Base-by-base conservation (phyloP, 257 asterid species). In the Rauvolfia tetraphylla region DNA sequence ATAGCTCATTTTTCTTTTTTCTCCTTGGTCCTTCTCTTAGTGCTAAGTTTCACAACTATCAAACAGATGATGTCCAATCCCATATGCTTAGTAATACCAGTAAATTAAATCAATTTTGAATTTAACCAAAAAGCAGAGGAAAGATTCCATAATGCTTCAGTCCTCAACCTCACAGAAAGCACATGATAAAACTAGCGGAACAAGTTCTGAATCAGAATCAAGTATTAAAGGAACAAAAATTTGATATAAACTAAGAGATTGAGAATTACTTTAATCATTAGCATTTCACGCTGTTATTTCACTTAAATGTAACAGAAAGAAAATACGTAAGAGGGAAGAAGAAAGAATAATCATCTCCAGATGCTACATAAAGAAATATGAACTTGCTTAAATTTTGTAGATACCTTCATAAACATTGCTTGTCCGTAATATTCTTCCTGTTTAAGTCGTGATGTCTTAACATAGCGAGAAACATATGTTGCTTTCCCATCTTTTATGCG, bases 401-500 rank as follows among this genome's bases (percentile, higher is more conserved):
- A 31, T 62, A 90, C 99, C 99, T 91, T 95, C 96, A 92, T 84
- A 81, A 95, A 91, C 86, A 91, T 95, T 53, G 97, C 76, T 78
- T 92, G 92, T 2, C 96, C 96, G 80, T 79, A 88, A 79, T 65
- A 87, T 78, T 92, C 98, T 84, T 95, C 99, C 85, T 95, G 99
- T 78, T 90, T 90, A 76, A 92, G 92, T 70, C 85, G 88, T 33
- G 99, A 91, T 23, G 99, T 95, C 88, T 82, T 91, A 84, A 95
- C 96, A 80, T 85, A 95, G 76, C 97, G 99, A 63, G 98, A 95
- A 75, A 92, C 96, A 56, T 88, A 95, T 25, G 96, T 86, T 80
- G 98, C 96, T 86, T 92, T 95, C 74, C 99, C 99, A 84, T 92
- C 92, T 89, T 87, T 92, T 69, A 95, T 90, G 77, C 91, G 98